Percentiles rank a stretch among this genome's conserved stretches.
These are phyloP conservation scores for Stentor coeruleus DNA, from an alignment of 73 alveolate genomes.

Conservation along the genomic window DNA sequence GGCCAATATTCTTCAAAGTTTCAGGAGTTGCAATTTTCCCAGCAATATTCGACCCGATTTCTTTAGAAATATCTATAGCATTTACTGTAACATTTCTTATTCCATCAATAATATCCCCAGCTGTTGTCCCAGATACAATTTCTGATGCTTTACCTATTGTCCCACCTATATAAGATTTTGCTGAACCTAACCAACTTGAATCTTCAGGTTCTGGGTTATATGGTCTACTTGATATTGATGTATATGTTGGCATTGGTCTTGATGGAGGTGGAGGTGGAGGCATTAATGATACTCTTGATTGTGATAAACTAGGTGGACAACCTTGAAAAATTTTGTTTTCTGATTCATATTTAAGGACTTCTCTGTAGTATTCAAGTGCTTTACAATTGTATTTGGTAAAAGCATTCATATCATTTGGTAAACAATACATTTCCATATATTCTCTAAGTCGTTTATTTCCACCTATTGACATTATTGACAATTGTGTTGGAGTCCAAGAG, in stretches of 20 bases:
- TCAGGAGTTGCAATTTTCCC: not conserved
- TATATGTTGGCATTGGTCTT: not conserved
- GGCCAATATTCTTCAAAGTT: constrained; percentile 1
- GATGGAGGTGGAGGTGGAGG: not conserved
- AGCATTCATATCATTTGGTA: constrained; percentile 22
- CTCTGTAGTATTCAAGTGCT: constrained; percentile 79
- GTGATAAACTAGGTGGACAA: not conserved
- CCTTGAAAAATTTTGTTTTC: not conserved
- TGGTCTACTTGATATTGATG: not conserved
- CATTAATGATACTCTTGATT: not conserved
- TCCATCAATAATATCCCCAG: not conserved
- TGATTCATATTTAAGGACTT: constrained; percentile 32
- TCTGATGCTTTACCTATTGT: constrained; percentile 8
- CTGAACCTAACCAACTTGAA: not conserved
- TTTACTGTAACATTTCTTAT: not conserved
- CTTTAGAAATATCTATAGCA: not conserved
- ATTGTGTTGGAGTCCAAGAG: constrained; percentile 82
- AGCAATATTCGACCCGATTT: constrained; percentile 14
- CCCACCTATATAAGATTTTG: not conserved
- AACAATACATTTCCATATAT: constrained; percentile 51
- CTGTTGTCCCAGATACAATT: not conserved
- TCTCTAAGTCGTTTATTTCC: constrained; percentile 86
- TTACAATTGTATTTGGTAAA: constrained; percentile 53
- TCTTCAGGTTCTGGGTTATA: not conserved
- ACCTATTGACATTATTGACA: constrained; percentile 84